Base-by-base conservation (phyloP, 2,329 filamentous ascomycete species). In the Penicillium brevicompactum region DNA sequence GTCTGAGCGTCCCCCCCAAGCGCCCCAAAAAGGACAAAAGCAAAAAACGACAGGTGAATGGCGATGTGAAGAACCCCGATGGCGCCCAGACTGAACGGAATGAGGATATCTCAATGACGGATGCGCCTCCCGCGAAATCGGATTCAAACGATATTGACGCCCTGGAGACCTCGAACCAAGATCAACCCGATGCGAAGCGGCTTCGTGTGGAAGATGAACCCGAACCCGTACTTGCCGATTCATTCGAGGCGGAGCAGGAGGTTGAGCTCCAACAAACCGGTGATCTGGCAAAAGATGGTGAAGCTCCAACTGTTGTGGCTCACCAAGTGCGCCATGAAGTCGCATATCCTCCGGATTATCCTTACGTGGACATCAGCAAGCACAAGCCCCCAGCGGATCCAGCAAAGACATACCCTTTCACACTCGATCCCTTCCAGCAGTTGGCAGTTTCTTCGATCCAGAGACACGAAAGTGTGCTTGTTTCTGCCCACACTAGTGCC, bases 311-410 rank as follows among this genome's bases (percentile, higher is more conserved):
- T 14, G 85, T 99, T 27, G 78, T 99, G 49, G 93, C 91, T 45
- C 95, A 99, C 79, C 96, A 99, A 78, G 96, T 99, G 66, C 92
- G 96, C 76, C 94, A 99, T 81, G 93, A 99, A 77, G 94, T 97
- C 65, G 91, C 94, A 11, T 82, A 99, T 18, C 94, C 94, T 2
- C 92, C 93, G 9, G 91, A 96, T 72, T 96, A 96, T 79, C 89
- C 92, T 72, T 97, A 96, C 71, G 83, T 96, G 16, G 93, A 93
- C n/a, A 90, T 99, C 50, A 95, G 92, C 21, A 84, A 96, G 76
- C 94, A 99, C 81, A 92, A 92, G 74, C 81, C 91, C n/a, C 92
- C 93, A 10, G 89, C 87, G 54, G 86, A 90, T 60, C 94, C 94
- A 1, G 94, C 94, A 18, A 85, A 90, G 60, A 86, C 82, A 32